Percentiles rank a stretch among this genome's conserved stretches.
These are phyloP conservation scores for Truncatella angustata DNA, from an alignment of 2,329 filamentous ascomycete genomes.

Conservation along the genomic window DNA sequence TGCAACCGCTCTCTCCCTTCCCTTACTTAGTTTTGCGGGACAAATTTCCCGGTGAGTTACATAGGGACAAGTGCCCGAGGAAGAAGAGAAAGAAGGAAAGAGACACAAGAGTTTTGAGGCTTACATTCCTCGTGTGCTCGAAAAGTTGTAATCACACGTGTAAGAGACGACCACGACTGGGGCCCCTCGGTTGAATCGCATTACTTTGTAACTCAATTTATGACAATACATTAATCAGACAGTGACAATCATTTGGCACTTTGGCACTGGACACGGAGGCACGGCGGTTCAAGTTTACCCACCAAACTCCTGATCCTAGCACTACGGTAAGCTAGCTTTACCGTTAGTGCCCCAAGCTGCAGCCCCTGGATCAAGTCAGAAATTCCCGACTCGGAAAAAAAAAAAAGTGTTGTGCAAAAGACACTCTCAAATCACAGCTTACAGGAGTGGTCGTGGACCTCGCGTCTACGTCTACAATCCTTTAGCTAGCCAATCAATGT, in stretches of 20 bases:
- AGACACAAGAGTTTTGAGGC: no score
- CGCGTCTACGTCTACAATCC: conserved; percentile 7
- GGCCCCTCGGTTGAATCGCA: no score
- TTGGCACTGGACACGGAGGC: background rate
- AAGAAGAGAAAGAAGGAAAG: background rate
- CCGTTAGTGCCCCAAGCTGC: conserved; percentile 2
- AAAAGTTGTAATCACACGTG: no score
- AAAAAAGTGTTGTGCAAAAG: conserved; percentile 3
- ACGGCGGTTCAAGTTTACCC: background rate
- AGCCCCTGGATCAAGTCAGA: conserved; percentile 3
- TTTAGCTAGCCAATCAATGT: conserved; percentile 1
- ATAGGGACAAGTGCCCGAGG: background rate
- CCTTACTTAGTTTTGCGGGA: background rate
- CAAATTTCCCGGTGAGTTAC: no score
- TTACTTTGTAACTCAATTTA: no score
- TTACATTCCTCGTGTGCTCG: no score
- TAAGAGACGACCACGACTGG: no score
- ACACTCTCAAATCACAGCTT: background rate
- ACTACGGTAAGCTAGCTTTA: no score
- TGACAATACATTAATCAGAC: background rate
- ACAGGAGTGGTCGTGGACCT: conserved; percentile 7
- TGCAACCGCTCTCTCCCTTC: background rate
- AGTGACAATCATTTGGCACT: background rate
- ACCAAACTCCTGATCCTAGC: background rate
- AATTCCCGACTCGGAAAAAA: background rate